Evolutionary conservation across 139 green algal species (phyloP).

Genomic region (Chlorella sp.): DNA sequence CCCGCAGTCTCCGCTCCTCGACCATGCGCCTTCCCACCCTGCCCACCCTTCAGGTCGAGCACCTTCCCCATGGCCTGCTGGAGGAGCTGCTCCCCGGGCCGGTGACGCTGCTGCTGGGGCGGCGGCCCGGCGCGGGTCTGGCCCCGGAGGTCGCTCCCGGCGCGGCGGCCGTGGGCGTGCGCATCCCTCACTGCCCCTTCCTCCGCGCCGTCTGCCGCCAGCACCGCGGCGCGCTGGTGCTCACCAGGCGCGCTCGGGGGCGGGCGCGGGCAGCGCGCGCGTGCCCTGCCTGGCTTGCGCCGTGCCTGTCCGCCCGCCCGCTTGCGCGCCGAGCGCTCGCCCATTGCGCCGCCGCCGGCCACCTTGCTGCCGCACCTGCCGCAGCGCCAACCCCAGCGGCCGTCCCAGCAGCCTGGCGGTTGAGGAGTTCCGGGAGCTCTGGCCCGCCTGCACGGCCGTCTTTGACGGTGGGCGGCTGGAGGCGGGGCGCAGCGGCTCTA

Average conservation of each 20-base stretch:
- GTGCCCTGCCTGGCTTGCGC: no score
- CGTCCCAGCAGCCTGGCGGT: slow-evolving; percentile 37
- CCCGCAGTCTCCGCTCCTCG: no score
- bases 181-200: slow-evolving; percentile 68
- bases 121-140: slow-evolving; percentile 45
- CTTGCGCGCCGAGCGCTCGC: no score
- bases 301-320: no score
- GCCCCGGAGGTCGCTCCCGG: slow-evolving; percentile 52
- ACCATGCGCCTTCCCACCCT: no score
- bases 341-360: no score
- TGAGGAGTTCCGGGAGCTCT: slow-evolving; percentile 67
- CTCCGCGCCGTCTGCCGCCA: slow-evolving; percentile 47
- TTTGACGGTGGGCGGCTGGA: slow-evolving; percentile 63
- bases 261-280: no score
- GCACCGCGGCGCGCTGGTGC: slow-evolving; percentile 51
- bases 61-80: slow-evolving; percentile 58
- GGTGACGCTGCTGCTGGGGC: slow-evolving; percentile 68
- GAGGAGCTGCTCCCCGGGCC: slow-evolving; percentile 69
- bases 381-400: slow-evolving; percentile 70
- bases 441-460: slow-evolving; percentile 56
- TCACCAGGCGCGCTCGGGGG: no score
- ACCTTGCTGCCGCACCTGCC: no score
- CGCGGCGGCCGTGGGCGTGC: slow-evolving; percentile 46
- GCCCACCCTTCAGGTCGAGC: no score
- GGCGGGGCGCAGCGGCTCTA: slow-evolving; percentile 54